Base-by-base conservation (phyloP, 768 basidiomycete genomes). In the Agaricus bisporus region DNA sequence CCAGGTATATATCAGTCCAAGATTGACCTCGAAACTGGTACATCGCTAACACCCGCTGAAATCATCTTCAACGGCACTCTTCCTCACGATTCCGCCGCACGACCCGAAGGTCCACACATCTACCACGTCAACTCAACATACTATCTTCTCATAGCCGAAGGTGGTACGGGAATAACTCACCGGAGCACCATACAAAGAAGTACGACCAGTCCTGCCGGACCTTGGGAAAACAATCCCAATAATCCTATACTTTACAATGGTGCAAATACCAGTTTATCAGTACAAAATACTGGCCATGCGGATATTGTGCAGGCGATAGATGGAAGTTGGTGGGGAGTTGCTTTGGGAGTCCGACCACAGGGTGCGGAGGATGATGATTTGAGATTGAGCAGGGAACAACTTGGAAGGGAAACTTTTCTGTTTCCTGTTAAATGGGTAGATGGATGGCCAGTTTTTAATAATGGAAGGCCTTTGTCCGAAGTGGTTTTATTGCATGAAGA, bases 211-310 rank as follows among this genome's bases (percentile, higher is more conserved):
- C 69, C 73, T 12, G 69, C 70, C 5, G 73, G 73, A 1, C 72
- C 73, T 32, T 73, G 72, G 71, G 71, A 72, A 58, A 69, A 59
- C 60, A 70, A 72, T 43, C 68, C 72, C 4, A 63, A 60, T 8
- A 74, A 73, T 48, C 72, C 72, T 2, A 68, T 74, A 44, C 49
- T 74, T 15, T 73, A 66, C 60, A 74, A 73, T 52, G 72, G 72
- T 17, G 68, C 64, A 11, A 54, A 74, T 51, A 50, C 68, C 17
- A 59, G 63, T 12, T 59, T 67, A 37, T 57, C 66, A n/a, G 71
- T 73, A 3, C 72, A 73, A 47, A 63, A 66, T 51, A 73, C 72
- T 0, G 71, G 70, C 4, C 73, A 73, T 49, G 61, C 70, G 15
- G 72, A 73, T 49, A 59, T 73, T 18, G 64, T 72, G 12, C 56